These are phyloP conservation scores for Lagenaria siceraria DNA, from an alignment of 306 rosid genomes.

Conservation along the genomic window DNA sequence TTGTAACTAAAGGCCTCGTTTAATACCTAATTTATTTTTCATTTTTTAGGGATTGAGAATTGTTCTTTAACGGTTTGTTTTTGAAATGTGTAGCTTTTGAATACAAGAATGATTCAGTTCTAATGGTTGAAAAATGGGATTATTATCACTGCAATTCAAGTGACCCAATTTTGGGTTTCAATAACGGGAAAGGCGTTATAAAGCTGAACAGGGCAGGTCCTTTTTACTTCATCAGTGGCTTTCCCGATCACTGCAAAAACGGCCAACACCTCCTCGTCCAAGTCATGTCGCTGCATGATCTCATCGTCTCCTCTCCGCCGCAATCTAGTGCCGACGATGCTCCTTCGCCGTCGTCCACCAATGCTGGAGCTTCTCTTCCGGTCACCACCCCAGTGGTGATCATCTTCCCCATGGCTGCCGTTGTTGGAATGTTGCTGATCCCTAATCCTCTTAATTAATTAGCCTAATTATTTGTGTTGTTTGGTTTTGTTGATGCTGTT, in stretches of 20 bases:
- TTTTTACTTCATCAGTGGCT: constrained; percentile 74
- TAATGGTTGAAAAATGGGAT: constrained; percentile 52
- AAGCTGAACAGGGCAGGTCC: constrained; percentile 55
- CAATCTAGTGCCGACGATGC: constrained; percentile 10
- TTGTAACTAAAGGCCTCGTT: no score
- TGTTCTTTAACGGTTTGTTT: no score
- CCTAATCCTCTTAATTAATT: background rate
- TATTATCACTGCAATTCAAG: constrained; percentile 54
- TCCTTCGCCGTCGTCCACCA: constrained; percentile 14
- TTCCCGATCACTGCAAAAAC: constrained; percentile 37
- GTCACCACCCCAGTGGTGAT: constrained; percentile 9
- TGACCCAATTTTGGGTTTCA: constrained; percentile 40
- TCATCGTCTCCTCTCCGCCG: constrained; percentile 22
- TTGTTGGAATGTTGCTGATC: constrained; percentile 1
- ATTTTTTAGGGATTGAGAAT: no score
- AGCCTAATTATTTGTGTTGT: background rate
- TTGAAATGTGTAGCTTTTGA: constrained; percentile 31
- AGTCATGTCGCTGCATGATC: constrained; percentile 39
- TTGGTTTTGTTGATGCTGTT: background rate
- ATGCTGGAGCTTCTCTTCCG: constrained; percentile 17
- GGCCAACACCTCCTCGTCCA: constrained; percentile 64
- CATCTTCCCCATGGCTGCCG: constrained; percentile 13
- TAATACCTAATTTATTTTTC: no score
- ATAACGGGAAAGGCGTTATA: constrained; percentile 51
- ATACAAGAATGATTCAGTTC: constrained; percentile 68